Evolutionary conservation across 345 rosid genomes (phyloP).

Genomic region (Punica granatum): DNA sequence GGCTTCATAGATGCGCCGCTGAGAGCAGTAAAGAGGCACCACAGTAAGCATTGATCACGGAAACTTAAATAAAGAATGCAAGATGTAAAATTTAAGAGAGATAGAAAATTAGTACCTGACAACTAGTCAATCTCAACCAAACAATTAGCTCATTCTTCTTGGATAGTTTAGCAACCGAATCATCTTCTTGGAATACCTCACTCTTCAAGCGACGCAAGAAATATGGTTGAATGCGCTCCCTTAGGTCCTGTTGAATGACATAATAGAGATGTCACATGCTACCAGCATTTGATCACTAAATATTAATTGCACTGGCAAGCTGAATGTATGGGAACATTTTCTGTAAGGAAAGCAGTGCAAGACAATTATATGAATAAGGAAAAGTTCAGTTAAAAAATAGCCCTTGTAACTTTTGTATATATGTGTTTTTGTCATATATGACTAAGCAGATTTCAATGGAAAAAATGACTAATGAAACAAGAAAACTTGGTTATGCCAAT

Average conservation of each 20-base stretch:
- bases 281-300: not conserved
- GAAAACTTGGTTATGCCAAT: not conserved
- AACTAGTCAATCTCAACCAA: constrained; percentile 78
- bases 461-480: not conserved
- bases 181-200: constrained; percentile 67
- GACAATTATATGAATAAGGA: not conserved
- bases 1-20: constrained; percentile 89
- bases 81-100: not conserved
- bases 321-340: not conserved
- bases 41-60: not conserved
- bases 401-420: not conserved
- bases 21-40: constrained; percentile 14
- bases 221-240: constrained; percentile 86
- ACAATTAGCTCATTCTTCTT: constrained; percentile 87
- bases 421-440: not conserved
- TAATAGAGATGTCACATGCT: not conserved
- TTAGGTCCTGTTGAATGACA: constrained; percentile 49
- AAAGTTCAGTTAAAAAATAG: not conserved
- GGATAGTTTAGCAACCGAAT: constrained; percentile 52
- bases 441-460: not conserved
- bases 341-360: not conserved
- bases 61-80: not conserved
- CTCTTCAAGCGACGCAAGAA: constrained; percentile 86
- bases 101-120: constrained; percentile 54
- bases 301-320: not conserved